Base-by-base conservation (phyloP, 2,329 filamentous ascomycete genomes). In the Arthrobotrys conoides region DNA sequence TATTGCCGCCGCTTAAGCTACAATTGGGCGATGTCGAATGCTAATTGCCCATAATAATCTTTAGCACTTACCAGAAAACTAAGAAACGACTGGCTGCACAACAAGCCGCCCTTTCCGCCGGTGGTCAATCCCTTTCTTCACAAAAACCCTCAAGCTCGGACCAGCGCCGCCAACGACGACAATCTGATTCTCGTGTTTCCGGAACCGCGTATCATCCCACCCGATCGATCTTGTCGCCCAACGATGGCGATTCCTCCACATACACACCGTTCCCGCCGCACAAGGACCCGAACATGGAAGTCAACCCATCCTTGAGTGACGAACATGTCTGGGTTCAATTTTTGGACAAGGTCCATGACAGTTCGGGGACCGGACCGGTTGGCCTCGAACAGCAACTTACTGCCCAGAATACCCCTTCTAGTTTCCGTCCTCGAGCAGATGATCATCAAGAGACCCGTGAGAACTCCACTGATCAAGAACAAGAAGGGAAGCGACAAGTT, bases 241-340 rank as follows among this genome's bases (percentile, higher is more conserved):
- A 67, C 24, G 68, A 68, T 49, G 75, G 64, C 18, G 63, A 68
- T n/a, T 57, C 68, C n/a, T 49, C 68, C n/a, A 57, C 51, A 1
- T 78, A 55, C 44, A 72, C 75, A 16, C 59, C 68, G 10, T 78
- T 78, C 12, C 75, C 75, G 49, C 63, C 75, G 36, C 68, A 69
- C 27, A 78, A 72, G 55, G 75, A 69, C 55, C 49, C 44, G 36
- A 67, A 44, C 36, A 46, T 71, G 36, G 75, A 69, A 22, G 53
- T 64, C 22, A 78, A 78, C 24, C 68, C 75, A 16, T 78, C 75
- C 3, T 57, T 78, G 49, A 78, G 75, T 46, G 75, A 78, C 20
- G 75, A 78, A 46, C 75, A 78, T 59, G 75, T 78, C 8, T 78
- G 75, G 75, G 75, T 78, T 33, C 75, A 78, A 48, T 78, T 78